These are phyloP conservation scores for Bacterosira constricta DNA, from an alignment of 108 stramenopile species.

Conservation along the genomic window DNA sequence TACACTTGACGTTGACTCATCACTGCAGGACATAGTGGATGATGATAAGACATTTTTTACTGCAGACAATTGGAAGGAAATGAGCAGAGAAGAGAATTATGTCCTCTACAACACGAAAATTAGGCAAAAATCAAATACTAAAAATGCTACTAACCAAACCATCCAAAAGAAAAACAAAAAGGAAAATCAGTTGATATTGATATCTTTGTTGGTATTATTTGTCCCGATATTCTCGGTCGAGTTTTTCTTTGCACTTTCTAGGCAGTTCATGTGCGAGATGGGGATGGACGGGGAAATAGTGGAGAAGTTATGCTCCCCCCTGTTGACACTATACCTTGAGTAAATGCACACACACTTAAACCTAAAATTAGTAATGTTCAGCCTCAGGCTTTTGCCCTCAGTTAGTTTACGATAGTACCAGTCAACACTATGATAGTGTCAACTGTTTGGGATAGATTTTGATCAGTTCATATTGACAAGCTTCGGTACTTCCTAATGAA, in stretches of 20 bases:
- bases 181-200: conserved; percentile 53
- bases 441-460: no score
- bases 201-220: conserved; percentile 64
- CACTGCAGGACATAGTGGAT: neutral
- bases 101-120: conserved; percentile 63
- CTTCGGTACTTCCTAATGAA: no score
- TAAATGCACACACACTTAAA: no score
- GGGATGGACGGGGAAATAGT: conserved; percentile 7
- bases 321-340: no score
- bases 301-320: conserved; percentile 24
- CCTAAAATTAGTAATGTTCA: no score
- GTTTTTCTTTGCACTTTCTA: conserved; percentile 72
- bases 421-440: no score
- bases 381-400: no score
- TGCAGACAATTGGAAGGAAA: conserved; percentile 68
- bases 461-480: no score
- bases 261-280: conserved; percentile 68
- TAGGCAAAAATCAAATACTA: conserved; percentile 5
- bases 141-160: neutral
- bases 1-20: neutral
- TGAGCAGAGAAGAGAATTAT: conserved; percentile 75
- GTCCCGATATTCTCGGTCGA: conserved; percentile 81
- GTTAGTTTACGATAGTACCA: no score
- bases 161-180: conserved; percentile 15
- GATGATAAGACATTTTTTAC: conserved; percentile 32